These are phyloP conservation scores for Rhodotorula kratochvilovae DNA, from an alignment of 768 basidiomycete species.

Conservation along the genomic window DNA sequence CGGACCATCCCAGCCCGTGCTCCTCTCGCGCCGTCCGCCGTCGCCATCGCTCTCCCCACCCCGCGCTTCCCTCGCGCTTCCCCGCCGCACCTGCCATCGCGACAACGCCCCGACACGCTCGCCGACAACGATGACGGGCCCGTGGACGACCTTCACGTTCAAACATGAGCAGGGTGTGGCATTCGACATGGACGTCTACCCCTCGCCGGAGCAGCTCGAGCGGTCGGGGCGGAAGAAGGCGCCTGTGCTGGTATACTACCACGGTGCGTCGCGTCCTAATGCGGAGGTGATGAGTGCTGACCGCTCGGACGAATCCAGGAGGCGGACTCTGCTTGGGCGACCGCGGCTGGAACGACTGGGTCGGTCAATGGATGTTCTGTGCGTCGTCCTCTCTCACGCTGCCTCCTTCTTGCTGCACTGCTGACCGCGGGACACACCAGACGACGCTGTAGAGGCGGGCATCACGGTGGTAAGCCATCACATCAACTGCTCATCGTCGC, in stretches of 20 bases:
- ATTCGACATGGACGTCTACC: background rate
- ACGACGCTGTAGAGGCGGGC: background rate
- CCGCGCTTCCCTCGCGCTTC: background rate
- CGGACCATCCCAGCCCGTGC: too few species aligned
- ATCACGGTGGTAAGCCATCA: conserved; percentile 1
- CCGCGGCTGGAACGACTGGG: background rate
- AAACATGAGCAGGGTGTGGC: background rate
- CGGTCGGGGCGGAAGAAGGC: background rate
- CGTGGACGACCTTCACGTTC: background rate
- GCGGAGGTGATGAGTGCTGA: background rate
- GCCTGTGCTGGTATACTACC: conserved; percentile 6
- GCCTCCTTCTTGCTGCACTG: background rate
- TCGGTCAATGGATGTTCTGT: background rate
- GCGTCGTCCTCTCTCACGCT: background rate
- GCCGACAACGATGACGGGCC: background rate
- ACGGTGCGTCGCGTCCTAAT: background rate
- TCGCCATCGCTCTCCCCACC: too few species aligned
- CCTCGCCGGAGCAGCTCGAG: background rate
- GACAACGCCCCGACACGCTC: too few species aligned
- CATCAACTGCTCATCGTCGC: too few species aligned
- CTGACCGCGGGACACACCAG: background rate
- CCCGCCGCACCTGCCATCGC: background rate
- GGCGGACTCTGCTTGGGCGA: background rate
- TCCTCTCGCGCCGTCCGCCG: too few species aligned
- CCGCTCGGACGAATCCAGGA: background rate